These are phyloP conservation scores for Pseudopediastrum boryanum DNA, from an alignment of 139 green algal species.

Conservation along the genomic window DNA sequence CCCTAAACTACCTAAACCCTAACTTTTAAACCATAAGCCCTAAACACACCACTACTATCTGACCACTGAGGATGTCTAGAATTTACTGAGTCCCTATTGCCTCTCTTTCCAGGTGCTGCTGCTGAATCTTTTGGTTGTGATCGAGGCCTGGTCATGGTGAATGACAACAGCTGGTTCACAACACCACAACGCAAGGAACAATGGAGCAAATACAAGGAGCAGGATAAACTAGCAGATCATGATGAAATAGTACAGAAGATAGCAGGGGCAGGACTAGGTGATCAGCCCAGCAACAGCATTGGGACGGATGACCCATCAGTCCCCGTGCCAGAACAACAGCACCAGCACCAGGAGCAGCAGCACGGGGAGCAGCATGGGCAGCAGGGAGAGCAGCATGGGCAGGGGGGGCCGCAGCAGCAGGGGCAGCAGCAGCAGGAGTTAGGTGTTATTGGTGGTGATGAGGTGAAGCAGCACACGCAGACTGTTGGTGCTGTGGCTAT, in stretches of 20 bases:
- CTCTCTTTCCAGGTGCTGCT: too few species aligned
- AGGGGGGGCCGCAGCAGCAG: background rate
- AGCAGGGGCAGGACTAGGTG: background rate
- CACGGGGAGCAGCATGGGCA: background rate
- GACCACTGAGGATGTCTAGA: too few species aligned
- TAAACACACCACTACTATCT: too few species aligned
- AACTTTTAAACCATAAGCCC: too few species aligned
- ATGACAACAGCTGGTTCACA: conserved; percentile 24
- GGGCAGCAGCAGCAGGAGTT: conserved; percentile 10
- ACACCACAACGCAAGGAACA: conserved; percentile 32
- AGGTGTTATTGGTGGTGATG: background rate
- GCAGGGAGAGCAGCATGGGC: background rate
- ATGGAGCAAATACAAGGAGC: conserved; percentile 9
- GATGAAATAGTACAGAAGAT: conserved; percentile 35
- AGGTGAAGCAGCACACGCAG: conserved; percentile 17
- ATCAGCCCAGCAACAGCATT: too few species aligned
- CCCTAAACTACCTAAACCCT: too few species aligned
- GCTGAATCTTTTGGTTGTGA: conserved; percentile 35
- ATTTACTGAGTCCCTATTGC: too few species aligned
- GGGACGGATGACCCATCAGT: too few species aligned
- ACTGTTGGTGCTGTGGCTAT: conserved; percentile 49
- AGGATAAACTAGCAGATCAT: conserved; percentile 1
- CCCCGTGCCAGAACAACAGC: background rate
- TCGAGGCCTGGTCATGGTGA: conserved; percentile 28
- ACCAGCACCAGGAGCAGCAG: too few species aligned